A percentile compares a stretch with the other conserved stretches of the same genome.
These are phyloP conservation scores for Microbotryomycetes sp. DNA, from an alignment of 1,284 basidiomycete species.

Conservation along the genomic window DNA sequence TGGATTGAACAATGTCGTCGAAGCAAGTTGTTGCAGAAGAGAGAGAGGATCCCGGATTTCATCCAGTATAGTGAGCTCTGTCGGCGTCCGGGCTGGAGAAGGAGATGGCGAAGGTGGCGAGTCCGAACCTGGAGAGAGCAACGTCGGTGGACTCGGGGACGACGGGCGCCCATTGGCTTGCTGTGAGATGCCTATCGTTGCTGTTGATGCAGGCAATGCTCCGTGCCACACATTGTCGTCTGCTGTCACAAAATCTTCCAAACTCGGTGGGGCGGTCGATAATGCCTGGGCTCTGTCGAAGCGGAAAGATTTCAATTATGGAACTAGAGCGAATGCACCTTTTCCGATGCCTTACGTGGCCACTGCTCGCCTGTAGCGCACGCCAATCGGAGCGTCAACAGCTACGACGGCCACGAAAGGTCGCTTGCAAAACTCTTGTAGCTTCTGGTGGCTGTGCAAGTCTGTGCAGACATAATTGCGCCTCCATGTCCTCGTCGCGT, in stretches of 20 bases:
- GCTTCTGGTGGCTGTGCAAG: conserved; percentile 51
- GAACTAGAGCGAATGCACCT: neutral
- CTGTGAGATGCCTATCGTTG: conserved; percentile 14
- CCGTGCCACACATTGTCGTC: neutral
- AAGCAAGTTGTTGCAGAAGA: conserved; percentile 41
- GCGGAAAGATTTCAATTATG: neutral
- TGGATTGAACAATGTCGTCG: conserved; percentile 64
- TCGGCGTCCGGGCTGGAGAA: neutral
- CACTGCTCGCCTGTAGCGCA: conserved; percentile 40
- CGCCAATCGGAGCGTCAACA: conserved; percentile 74
- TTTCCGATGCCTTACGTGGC: neutral
- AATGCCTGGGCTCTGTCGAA: neutral
- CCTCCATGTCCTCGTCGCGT: conserved; percentile 77
- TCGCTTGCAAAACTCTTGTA: conserved; percentile 68
- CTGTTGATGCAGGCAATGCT: conserved; percentile 20
- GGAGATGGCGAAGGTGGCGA: conserved; percentile 15
- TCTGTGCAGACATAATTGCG: conserved; percentile 73
- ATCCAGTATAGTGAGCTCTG: neutral
- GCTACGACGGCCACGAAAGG: conserved; percentile 83
- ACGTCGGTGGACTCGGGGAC: conserved; percentile 12
- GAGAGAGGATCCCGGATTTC: conserved; percentile 17
- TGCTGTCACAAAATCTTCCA: neutral
- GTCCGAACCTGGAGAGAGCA: conserved; percentile 42
- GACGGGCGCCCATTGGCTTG: conserved; percentile 21
- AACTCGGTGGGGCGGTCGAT: neutral